phyloP scores from a whole-genome alignment of 1,284 basidiomycete genomes.

The Apiotrichum veenhuisii region DNA sequence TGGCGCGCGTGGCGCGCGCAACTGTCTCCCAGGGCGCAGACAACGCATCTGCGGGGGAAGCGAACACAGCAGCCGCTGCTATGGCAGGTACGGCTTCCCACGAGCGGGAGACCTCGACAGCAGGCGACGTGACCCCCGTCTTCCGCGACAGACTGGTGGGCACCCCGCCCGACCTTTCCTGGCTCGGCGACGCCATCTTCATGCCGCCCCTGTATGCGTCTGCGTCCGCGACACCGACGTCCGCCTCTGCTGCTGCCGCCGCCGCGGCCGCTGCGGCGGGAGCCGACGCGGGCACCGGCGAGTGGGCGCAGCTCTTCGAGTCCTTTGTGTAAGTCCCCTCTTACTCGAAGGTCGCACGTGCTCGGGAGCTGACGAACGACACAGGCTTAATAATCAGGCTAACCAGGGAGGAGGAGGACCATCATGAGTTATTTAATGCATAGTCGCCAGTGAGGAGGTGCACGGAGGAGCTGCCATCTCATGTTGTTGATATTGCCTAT shows the following conservation, averaged over 20 bases:
- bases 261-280: not conserved
- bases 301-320: constrained; percentile 1
- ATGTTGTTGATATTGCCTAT: no score
- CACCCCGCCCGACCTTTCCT: not conserved
- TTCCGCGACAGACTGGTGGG: not conserved
- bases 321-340: not conserved
- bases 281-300: not conserved
- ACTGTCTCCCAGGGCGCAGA: not conserved
- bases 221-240: not conserved
- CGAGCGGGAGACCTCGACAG: not conserved
- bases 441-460: no score
- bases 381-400: no score
- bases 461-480: no score
- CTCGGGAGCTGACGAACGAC: no score
- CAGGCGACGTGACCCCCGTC: not conserved
- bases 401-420: no score
- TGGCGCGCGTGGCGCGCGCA: not conserved
- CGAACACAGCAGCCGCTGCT: no score
- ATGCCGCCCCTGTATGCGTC: not conserved
- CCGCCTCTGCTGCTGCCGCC: not conserved
- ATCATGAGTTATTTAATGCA: no score
- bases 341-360: no score
- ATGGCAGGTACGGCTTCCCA: no score
- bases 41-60: no score
- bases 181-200: constrained; percentile 1